These are phyloP conservation scores for Salix udensis DNA, from an alignment of 345 rosid species.

Conservation along the genomic window DNA sequence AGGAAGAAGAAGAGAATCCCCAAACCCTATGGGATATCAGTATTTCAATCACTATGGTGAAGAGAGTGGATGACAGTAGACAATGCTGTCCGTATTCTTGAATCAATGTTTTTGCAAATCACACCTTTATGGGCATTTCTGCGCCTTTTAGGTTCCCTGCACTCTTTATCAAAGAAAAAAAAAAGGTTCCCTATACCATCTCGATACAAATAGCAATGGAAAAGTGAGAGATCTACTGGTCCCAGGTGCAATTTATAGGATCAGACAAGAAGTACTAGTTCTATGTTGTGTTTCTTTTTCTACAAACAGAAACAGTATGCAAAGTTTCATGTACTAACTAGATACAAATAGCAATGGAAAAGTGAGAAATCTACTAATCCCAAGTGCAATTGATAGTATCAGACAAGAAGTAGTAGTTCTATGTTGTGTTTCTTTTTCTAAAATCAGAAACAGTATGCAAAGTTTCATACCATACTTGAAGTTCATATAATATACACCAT, in stretches of 20 bases:
- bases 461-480: background rate
- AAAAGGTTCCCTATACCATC: background rate
- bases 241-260: background rate
- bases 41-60: no score
- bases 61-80: no score
- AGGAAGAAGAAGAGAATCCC: no score
- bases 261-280: background rate
- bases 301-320: background rate
- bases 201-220: background rate
- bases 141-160: background rate
- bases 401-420: background rate
- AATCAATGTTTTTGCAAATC: no score
- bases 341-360: background rate
- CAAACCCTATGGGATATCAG: no score
- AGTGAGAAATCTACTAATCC: background rate
- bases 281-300: background rate
- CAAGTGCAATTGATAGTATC: background rate
- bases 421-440: background rate
- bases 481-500: constrained; percentile 42
- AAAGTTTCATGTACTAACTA: background rate
- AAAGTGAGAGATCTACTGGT: background rate
- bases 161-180: background rate
- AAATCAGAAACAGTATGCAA: background rate
- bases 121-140: background rate
- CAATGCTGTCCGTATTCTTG: no score